Evolutionary conservation across 2,329 filamentous ascomycete species (phyloP), one percentile per base, ranked within the genome.

Genomic region (Samsoniella hepiali): DNA sequence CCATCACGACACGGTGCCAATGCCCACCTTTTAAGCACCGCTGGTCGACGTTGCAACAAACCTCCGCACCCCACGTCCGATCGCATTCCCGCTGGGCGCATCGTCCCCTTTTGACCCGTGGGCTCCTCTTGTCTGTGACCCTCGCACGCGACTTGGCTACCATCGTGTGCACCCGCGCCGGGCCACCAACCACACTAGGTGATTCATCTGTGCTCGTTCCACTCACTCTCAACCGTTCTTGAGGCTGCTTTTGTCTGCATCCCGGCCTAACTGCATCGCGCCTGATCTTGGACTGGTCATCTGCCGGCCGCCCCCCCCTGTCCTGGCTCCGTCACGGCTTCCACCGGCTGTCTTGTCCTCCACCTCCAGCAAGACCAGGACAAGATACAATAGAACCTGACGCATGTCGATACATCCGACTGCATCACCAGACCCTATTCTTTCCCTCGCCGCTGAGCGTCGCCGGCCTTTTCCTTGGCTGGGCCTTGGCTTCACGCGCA

Each of bases 11-110:
- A 49, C 29, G 32, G 15, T 47, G 42, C 81, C 66, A 22, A 90
- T 87, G 65, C 95, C 91, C 7, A 88, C 85, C 68, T 94, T 54
- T 54, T 61, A 61, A 61, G 58, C 58, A 51, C 15, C 17, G 45
- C 42, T 42, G 47, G 22, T 22, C 45, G 38, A 61, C 58, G 58
- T 54, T 54, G 58, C 58, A 53, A 60, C 34, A 53, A 27, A 27
- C 58, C 49, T 61, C 47, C 58, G 45, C 49, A 53, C 58, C 49
- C 58, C 49, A 53, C 58, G 49, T 61, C 49, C 27, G 38, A 54
- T 60, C 49, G 36, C 47, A 44, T 54, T 61, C 49, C 58, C 49
- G 58, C 49, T 40, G 29, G 22, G 36, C n/a, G 15, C 27, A 40
- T 50, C 32, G 27, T 36, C 49, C 17, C 34, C 27, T 42, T 40